These are phyloP conservation scores for Cinchona pubescens DNA, from an alignment of 257 asterid genomes.

Conservation along the genomic window DNA sequence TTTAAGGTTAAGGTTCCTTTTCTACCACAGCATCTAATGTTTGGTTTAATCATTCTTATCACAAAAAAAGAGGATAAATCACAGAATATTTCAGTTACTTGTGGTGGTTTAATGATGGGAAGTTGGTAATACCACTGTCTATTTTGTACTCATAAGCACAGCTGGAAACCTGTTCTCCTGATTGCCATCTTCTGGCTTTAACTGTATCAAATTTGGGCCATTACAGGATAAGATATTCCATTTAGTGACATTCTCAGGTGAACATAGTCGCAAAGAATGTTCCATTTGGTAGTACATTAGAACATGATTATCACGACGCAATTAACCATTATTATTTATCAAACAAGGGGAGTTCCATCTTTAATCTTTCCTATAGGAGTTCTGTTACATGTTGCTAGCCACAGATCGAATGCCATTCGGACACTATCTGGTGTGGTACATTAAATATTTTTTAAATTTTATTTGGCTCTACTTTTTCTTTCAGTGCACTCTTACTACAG, in stretches of 20 bases:
- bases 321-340: no score
- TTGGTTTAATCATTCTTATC: not conserved
- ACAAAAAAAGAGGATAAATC: not conserved
- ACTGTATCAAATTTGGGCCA: no score
- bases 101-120: not conserved
- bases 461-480: not conserved
- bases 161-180: not conserved
- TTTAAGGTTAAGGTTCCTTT: not conserved
- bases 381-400: not conserved
- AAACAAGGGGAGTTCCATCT: not conserved
- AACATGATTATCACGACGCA: no score
- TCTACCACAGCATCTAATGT: not conserved
- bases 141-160: not conserved
- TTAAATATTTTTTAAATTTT: not conserved
- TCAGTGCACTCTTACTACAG: no score
- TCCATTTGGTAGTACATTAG: not conserved
- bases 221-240: no score
- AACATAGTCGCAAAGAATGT: not conserved
- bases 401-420: not conserved
- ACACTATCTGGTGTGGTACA: not conserved
- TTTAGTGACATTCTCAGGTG: not conserved
- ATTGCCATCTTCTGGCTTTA: not conserved
- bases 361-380: no score
- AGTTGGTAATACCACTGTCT: not conserved
- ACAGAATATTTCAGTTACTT: not conserved